A percentile compares a stretch with the other conserved stretches of the same genome.
phyloP scores from a whole-genome alignment of 148 eudicot genomes.

The Fagopyrum homotropicum region DNA sequence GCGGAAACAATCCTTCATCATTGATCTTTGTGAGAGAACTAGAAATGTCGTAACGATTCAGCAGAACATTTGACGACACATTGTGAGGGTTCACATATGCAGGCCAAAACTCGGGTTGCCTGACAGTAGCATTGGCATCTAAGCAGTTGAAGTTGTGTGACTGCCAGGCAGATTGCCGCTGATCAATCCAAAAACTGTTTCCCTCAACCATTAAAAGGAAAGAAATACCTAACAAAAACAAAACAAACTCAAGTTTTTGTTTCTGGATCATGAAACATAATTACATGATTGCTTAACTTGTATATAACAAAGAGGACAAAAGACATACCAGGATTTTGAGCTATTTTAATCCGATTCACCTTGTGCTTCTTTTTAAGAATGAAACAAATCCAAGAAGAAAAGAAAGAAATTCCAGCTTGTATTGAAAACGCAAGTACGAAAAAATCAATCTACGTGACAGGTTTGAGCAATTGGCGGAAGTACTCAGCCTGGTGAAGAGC shows the following conservation, averaged over 20 bases:
- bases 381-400: conserved; percentile 21
- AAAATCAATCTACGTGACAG: conserved; percentile 64
- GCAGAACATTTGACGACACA: conserved; percentile 5
- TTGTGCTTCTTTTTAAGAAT: conserved; percentile 19
- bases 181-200: conserved; percentile 27
- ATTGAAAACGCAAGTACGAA: conserved; percentile 14
- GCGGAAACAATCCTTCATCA: conserved; percentile 18
- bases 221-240: conserved; percentile 32
- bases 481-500: conserved; percentile 67
- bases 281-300: background rate
- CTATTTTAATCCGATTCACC: conserved; percentile 22
- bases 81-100: background rate
- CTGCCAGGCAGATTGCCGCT: conserved; percentile 37
- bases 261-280: background rate
- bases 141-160: conserved; percentile 28
- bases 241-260: too few relatives aligned
- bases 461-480: conserved; percentile 80
- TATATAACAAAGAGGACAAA: background rate
- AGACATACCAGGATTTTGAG: conserved; percentile 34
- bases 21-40: conserved; percentile 20
- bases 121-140: conserved; percentile 25
- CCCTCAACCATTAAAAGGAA: conserved; percentile 52
- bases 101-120: conserved; percentile 34
- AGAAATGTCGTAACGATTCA: conserved; percentile 24
- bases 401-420: conserved; percentile 28